Percentiles rank a stretch among this genome's conserved stretches.
These are phyloP conservation scores for Cutaneotrichosporon cyanovorans DNA, from an alignment of 1,284 basidiomycete species.

Conservation along the genomic window DNA sequence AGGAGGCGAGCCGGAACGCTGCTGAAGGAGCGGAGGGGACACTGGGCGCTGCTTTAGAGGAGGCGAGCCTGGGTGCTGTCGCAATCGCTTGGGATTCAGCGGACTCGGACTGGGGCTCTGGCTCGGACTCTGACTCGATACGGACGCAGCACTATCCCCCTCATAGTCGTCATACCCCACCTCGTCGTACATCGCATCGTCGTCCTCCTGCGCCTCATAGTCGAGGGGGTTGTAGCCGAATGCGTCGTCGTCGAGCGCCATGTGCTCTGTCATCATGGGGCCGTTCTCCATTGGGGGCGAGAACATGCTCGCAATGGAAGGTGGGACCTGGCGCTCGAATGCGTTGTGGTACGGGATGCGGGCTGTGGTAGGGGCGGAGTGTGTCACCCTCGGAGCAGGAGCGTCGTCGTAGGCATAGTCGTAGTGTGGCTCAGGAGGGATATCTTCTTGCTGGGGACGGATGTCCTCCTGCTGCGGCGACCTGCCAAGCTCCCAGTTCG, in stretches of 20 bases:
- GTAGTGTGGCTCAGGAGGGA: no score
- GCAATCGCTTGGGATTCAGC: not conserved
- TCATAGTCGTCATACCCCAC: not conserved
- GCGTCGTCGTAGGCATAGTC: no score
- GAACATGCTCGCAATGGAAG: constrained; percentile 9
- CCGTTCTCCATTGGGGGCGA: constrained; percentile 5
- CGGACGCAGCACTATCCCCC: not conserved
- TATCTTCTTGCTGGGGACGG: no score
- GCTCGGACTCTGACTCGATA: not conserved
- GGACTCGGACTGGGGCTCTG: constrained; percentile 1
- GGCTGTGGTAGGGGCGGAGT: not conserved
- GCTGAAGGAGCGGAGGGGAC: no score
- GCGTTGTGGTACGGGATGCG: not conserved
- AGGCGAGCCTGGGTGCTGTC: no score
- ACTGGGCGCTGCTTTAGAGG: no score
- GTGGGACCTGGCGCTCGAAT: constrained; percentile 5
- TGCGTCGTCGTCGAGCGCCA: constrained; percentile 14
- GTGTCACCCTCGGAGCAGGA: no score
- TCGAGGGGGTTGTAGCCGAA: constrained; percentile 34
- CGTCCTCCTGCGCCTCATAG: constrained; percentile 35
- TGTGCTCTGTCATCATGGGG: not conserved
- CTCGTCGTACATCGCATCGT: constrained; percentile 22
- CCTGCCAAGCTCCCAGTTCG: constrained; percentile 27
- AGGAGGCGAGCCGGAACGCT: constrained; percentile 4
- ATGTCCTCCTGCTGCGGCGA: constrained; percentile 34